Base-by-base conservation (phyloP, 768 basidiomycete genomes). In the Trametes punicea region DNA sequence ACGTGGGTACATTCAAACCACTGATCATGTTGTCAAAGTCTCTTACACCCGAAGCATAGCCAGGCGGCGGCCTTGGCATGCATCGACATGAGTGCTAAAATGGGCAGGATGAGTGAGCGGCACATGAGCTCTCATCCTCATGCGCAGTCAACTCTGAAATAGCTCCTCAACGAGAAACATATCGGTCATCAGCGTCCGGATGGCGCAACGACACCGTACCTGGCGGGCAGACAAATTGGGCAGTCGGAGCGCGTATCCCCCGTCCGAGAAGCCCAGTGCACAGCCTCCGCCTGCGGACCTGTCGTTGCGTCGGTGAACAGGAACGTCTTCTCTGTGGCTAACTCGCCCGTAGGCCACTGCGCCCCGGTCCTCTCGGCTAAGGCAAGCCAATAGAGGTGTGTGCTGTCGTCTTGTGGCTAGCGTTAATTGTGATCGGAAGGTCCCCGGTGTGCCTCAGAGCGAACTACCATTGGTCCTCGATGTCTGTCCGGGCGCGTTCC, bases 331-430 rank as follows among this genome's bases (percentile, higher is more conserved):
- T 49, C 29, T 26, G n/a, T 30, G 18, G 20, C 13, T 16, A 36
- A 30, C 42, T 29, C 23, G 31, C 50, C 38, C 15, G 18, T 26
- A 20, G 20, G 36, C 41, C 56, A 57, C 20, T 44, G 56, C 56
- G 11, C 29, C n/a, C 21, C 56, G 56, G 56, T 33, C 39, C 21
- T 26, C 11, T 51, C 56, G 56, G 56, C 36, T 33, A 46, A 27
- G 2, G 34, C 23, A 16, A 3, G 20, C 50, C 36, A 30, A 47
- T 23, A 23, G 21, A 4, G 27, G 30, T 27, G 15, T 13, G 36
- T 15, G 27, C 40, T 33, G 18, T 45, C 23, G 42, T 29, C 8
- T 45, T 42, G 38, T 30, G 31, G 18, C 7, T 15, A 20, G 50
- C 56, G 45, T 42, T 25, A 11, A 13, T 21, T 34, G 13, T 8